These are phyloP conservation scores for Boechera stricta DNA, from an alignment of 345 rosid species.

Conservation along the genomic window DNA sequence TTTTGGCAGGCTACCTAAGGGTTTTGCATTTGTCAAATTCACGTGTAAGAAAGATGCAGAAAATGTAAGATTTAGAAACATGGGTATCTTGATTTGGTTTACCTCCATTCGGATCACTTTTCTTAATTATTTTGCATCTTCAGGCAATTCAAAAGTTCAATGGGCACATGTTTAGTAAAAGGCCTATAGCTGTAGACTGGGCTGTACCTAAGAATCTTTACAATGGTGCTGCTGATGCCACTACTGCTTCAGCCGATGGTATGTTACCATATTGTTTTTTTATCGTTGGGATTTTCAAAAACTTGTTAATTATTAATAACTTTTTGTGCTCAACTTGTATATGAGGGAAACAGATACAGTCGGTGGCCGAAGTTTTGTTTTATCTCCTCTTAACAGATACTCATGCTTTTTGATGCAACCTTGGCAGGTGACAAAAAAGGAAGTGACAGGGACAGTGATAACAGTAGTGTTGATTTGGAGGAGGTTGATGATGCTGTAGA, in stretches of 20 bases:
- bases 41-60: slow-evolving; percentile 90
- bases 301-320: background rate
- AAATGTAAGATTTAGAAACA: slow-evolving; percentile 55
- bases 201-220: slow-evolving; percentile 92
- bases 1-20: slow-evolving; percentile 77
- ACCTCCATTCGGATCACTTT: slow-evolving; percentile 14
- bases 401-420: slow-evolving; percentile 18
- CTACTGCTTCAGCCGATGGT: slow-evolving; percentile 66
- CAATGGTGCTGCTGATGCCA: slow-evolving; percentile 51
- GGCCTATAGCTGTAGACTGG: slow-evolving; percentile 96
- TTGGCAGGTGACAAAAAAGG: slow-evolving; percentile 58
- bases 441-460: slow-evolving; percentile 56
- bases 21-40: slow-evolving; percentile 95
- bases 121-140: slow-evolving; percentile 34
- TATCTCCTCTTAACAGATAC: slow-evolving; percentile 1
- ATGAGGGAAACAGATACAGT: slow-evolving; percentile 1
- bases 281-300: slow-evolving; percentile 1
- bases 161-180: slow-evolving; percentile 68
- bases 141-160: slow-evolving; percentile 95
- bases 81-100: slow-evolving; percentile 22
- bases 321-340: background rate
- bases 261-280: slow-evolving; percentile 33
- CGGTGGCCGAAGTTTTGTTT: slow-evolving; percentile 15
- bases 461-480: slow-evolving; percentile 67
- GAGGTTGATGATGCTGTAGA: slow-evolving; percentile 52